Conservation (phyloP, 352 stramenopile species). For the Phytopythium oedochilum region DNA sequence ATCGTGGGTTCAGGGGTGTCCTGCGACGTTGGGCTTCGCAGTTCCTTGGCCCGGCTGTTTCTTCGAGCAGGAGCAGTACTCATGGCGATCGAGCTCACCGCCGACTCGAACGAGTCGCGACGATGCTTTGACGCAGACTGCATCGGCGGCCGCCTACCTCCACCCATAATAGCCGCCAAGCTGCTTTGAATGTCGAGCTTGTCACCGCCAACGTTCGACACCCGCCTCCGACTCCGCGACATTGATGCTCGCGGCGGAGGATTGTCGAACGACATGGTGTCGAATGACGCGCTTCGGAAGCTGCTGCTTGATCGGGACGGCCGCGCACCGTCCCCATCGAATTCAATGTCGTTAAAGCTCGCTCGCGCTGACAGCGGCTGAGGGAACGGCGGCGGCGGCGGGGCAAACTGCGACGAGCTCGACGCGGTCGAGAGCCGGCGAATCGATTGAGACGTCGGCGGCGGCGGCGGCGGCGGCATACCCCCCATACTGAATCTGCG, state of each 20-base stretch:
- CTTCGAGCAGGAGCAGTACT: slow-evolving; percentile 1
- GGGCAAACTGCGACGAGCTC: slow-evolving; percentile 25
- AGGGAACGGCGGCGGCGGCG: slow-evolving; percentile 33
- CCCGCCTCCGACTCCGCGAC: slow-evolving; percentile 29
- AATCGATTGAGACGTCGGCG: slow-evolving; percentile 9
- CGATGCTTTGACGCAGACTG: slow-evolving; percentile 19
- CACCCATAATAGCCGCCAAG: slow-evolving; percentile 59
- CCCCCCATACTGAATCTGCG: slow-evolving; percentile 15
- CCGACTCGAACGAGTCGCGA: slow-evolving; percentile 56
- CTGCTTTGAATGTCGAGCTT: slow-evolving; percentile 50
- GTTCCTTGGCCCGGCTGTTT: slow-evolving; percentile 1
- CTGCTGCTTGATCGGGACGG: slow-evolving; percentile 49
- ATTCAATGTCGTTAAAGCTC: slow-evolving; percentile 20
- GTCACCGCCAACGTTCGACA: slow-evolving; percentile 32
- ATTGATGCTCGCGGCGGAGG: slow-evolving; percentile 33
- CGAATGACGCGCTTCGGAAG: slow-evolving; percentile 48
- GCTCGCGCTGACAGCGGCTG: slow-evolving; percentile 21
- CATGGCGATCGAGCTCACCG: slow-evolving; percentile 20
- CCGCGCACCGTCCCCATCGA: slow-evolving; percentile 12
- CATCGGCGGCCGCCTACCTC: slow-evolving; percentile 18
- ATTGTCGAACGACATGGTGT: slow-evolving; percentile 33
- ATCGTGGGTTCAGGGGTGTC: slow-evolving; percentile 25
- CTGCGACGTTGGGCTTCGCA: not conserved
- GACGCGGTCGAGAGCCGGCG: slow-evolving; percentile 19
- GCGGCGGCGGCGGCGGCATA: slow-evolving; percentile 20